Percentiles rank a stretch among this genome's conserved stretches.
Conservation (phyloP, 257 asterid species). For the Solanum bulbocastanum region DNA sequence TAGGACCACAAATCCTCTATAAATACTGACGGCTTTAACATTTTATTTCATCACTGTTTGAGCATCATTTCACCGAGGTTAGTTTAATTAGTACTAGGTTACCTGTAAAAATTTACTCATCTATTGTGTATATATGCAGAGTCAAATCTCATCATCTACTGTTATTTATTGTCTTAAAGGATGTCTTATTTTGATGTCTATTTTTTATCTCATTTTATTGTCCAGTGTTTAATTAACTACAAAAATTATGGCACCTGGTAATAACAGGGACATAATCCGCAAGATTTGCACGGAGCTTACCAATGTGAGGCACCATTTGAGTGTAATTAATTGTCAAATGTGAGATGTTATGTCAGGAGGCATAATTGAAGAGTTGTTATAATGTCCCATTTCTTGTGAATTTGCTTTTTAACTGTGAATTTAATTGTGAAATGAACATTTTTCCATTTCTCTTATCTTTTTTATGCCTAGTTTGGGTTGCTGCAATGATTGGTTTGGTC, state of each 20-base stretch:
- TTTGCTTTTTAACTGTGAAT: too few species aligned
- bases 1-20: too few species aligned
- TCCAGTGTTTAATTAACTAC: too few species aligned
- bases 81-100: not conserved
- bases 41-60: not conserved
- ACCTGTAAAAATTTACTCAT: accelerated
- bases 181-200: not conserved
- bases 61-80: not conserved
- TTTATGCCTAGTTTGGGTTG: too few species aligned
- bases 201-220: too few species aligned
- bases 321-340: not conserved
- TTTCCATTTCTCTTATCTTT: too few species aligned
- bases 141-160: too few species aligned
- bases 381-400: too few species aligned
- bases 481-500: too few species aligned
- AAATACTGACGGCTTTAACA: not conserved
- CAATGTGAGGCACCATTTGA: not conserved
- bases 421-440: too few species aligned
- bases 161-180: not conserved
- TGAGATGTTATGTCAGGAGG: not conserved
- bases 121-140: not conserved
- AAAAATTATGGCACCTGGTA: too few species aligned
- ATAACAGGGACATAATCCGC: not conserved
- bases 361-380: not conserved
- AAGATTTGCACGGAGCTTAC: not conserved